A percentile compares a stretch with the other conserved stretches of the same genome.
These are phyloP conservation scores for Aspergillus sp. DNA, from an alignment of 2,329 filamentous ascomycete species.

Conservation along the genomic window DNA sequence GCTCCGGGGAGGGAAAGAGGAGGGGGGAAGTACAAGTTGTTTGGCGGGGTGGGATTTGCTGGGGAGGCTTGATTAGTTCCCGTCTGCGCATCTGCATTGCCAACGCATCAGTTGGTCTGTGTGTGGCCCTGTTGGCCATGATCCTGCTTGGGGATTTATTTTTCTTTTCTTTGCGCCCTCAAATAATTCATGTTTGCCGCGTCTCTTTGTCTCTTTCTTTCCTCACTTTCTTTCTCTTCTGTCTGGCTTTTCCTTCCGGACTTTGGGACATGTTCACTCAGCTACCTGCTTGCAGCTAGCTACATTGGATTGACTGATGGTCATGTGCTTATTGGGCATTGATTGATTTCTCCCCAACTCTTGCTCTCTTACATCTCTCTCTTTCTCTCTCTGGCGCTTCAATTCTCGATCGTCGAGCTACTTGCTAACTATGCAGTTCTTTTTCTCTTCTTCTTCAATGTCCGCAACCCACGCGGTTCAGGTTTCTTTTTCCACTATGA, in stretches of 20 bases:
- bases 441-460: neutral
- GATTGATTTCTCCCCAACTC: neutral
- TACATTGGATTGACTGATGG: neutral
- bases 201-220: neutral
- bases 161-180: neutral
- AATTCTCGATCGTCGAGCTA: neutral
- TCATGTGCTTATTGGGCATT: neutral
- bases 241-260: neutral
- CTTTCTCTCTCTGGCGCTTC: neutral
- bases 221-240: neutral
- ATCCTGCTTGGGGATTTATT: neutral
- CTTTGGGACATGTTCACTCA: neutral
- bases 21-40: conserved; percentile 11
- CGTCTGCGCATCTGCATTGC: conserved; percentile 32
- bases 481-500: neutral
- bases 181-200: conserved; percentile 16
- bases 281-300: neutral
- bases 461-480: neutral
- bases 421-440: neutral
- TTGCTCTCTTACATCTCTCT: too few relatives aligned
- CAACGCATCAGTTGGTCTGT: conserved; percentile 35
- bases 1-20: neutral
- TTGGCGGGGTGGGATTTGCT: conserved; percentile 24
- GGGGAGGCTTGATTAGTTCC: conserved; percentile 27
- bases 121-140: conserved; percentile 19